phyloP scores from a whole-genome alignment of 2,329 filamentous ascomycete species.

The Botryotinia calthae region DNA sequence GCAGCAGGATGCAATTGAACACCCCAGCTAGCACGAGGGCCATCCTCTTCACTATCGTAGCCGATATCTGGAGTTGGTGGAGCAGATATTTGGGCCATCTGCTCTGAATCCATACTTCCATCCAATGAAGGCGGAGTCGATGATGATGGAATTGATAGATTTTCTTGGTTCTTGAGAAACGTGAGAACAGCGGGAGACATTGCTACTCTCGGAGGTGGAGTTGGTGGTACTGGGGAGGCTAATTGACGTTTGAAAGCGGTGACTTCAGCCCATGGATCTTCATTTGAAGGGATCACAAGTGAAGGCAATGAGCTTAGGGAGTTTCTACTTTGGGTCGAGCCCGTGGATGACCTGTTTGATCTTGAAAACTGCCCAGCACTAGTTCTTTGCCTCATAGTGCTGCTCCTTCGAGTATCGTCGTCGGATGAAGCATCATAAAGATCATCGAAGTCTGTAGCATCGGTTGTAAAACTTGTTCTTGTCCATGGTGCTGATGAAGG shows the following conservation, averaged over 20 bases:
- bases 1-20: slow-evolving; percentile 76
- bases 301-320: slow-evolving; percentile 44
- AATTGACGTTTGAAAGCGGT: slow-evolving; percentile 46
- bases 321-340: slow-evolving; percentile 29
- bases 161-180: slow-evolving; percentile 65
- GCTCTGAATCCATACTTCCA: slow-evolving; percentile 84
- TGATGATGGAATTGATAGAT: slow-evolving; percentile 71
- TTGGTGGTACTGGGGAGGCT: slow-evolving; percentile 58
- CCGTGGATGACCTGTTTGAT: slow-evolving; percentile 34
- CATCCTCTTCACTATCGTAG: slow-evolving; percentile 52
- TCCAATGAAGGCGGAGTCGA: slow-evolving; percentile 81
- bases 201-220: slow-evolving; percentile 64
- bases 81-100: slow-evolving; percentile 77
- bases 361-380: slow-evolving; percentile 31
- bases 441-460: slow-evolving; percentile 76
- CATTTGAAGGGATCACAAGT: slow-evolving; percentile 49
- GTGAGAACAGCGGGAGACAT: slow-evolving; percentile 74
- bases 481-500: slow-evolving; percentile 60
- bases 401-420: slow-evolving; percentile 59
- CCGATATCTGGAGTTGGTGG: slow-evolving; percentile 78
- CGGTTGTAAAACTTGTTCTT: slow-evolving; percentile 59
- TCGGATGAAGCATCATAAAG: slow-evolving; percentile 79
- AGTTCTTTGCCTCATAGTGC: slow-evolving; percentile 27
- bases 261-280: slow-evolving; percentile 48
- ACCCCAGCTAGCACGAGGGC: slow-evolving; percentile 61